Base-by-base conservation (phyloP, 2,329 filamentous ascomycete genomes). In the Sporothrix globosa region DNA sequence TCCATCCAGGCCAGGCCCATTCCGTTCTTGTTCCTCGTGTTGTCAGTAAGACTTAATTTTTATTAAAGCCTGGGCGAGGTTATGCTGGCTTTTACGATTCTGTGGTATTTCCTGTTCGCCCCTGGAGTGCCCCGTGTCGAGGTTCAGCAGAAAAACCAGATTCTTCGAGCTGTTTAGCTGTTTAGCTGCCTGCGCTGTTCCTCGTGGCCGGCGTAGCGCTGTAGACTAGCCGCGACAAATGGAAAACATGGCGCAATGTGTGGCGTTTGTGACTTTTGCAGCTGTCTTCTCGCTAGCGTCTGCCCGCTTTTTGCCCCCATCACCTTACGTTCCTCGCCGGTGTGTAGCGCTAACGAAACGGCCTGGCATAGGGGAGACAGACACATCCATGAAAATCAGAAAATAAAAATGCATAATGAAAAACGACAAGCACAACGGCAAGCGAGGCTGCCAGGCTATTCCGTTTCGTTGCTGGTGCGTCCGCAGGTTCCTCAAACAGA, bases 291-390 rank as follows among this genome's bases (percentile, higher is more conserved):
- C 46, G 41, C 54, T 68, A 65, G 61, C 50, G 5, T 63, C 46
- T 65, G 21, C 41, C 67, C 67, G 44, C 65, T 21, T 68, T 68
- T 65, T n/a, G 41, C 69, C 69, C 44, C 48, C 60, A 67, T 66
- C 52, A 53, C 53, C 58, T 69, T 69, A 60, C 41, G 70, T 72
- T 68, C 71, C 71, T 70, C 53, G 68, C 63, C 68, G 70, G 70
- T 63, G 70, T 66, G 54, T 34, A 19, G 50, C 71, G 65, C 71
- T 72, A 72, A 34, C 60, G 58, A 66, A 44, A 50, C 56, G 69
- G 54, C 39, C 24, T 53, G 46, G 30, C 63, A 53, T 46, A 46
- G 48, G 14, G n/a, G 46, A 7, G 27, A 14, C 21, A 48, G 13
- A 34, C 21, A 7, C 53, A 65, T 65, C 1, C n/a, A 44, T 56